These are phyloP conservation scores for Henningerozyma blattae DNA, from an alignment of 805 yeast genomes.

Conservation along the genomic window DNA sequence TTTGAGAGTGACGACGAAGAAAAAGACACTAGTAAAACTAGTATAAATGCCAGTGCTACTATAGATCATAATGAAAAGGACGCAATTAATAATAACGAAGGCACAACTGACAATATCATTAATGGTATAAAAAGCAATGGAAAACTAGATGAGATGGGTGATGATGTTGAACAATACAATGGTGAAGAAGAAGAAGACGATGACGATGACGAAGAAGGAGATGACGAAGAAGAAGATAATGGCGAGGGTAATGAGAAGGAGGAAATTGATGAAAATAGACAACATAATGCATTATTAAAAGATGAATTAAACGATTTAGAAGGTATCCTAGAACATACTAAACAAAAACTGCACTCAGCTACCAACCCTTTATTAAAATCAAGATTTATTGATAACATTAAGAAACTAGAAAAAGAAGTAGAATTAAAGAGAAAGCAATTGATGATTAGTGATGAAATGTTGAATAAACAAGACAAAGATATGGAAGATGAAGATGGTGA, in stretches of 20 bases:
- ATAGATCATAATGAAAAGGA: background rate
- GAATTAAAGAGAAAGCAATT: constrained; percentile 69
- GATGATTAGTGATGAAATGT: constrained; percentile 25
- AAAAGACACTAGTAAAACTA: constrained; percentile 4
- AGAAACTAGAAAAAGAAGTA: constrained; percentile 66
- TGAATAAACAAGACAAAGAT: constrained; percentile 9
- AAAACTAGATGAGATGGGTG: constrained; percentile 24
- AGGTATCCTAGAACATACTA: constrained; percentile 62
- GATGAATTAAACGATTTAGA: constrained; percentile 84
- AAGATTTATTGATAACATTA: constrained; percentile 73
- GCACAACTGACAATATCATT: background rate
- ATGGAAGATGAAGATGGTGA: constrained; percentile 24
- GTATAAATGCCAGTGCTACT: constrained; percentile 2
- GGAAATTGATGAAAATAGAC: constrained; percentile 40
- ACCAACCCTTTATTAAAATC: constrained; percentile 75
- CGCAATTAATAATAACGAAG: background rate
- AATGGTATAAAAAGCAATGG: constrained; percentile 4
- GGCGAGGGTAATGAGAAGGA: constrained; percentile 35
- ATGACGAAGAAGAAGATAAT: constrained; percentile 35
- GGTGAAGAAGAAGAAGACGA: constrained; percentile 25
- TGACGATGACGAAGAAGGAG: constrained; percentile 31
- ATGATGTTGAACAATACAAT: constrained; percentile 24
- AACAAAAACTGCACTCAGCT: constrained; percentile 58
- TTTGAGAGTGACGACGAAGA: constrained; percentile 30
- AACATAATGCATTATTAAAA: constrained; percentile 59